Conservation (phyloP, 768 basidiomycete species). For the Suillus paluster region DNA sequence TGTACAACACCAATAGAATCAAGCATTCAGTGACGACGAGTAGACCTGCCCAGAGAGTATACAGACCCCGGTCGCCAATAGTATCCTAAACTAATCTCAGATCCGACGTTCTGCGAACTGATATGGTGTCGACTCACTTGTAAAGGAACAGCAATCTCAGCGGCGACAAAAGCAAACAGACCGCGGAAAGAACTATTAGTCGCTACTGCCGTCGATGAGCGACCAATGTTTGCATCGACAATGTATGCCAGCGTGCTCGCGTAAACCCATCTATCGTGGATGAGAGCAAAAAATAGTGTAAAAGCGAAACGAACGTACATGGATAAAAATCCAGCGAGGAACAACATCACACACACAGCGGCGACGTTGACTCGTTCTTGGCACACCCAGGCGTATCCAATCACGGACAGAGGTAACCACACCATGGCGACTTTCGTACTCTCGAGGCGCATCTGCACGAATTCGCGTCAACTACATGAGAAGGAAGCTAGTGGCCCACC, state of each 20-base stretch:
- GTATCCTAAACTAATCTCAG: too few species aligned
- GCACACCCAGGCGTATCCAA: constrained; percentile 81
- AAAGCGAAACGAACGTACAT: too few species aligned
- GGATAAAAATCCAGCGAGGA: constrained; percentile 42
- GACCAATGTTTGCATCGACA: constrained; percentile 81
- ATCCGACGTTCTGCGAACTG: too few species aligned
- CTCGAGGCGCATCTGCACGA: constrained; percentile 23
- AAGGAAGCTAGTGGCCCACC: constrained; percentile 42
- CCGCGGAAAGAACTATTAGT: constrained; percentile 81
- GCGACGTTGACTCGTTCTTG: constrained; percentile 66
- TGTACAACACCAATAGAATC: too few species aligned
- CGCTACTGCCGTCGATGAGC: constrained; percentile 78
- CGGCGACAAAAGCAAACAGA: constrained; percentile 35
- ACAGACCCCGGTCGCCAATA: too few species aligned
- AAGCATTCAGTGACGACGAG: too few species aligned
- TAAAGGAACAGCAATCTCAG: constrained; percentile 66
- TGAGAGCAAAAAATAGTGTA: too few species aligned
- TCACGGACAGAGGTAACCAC: constrained; percentile 55
- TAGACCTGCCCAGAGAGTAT: too few species aligned
- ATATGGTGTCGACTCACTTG: constrained; percentile 37
- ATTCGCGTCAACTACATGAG: constrained; percentile 64
- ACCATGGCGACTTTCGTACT: constrained; percentile 64
- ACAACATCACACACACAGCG: constrained; percentile 74
- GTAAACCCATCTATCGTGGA: constrained; percentile 53
- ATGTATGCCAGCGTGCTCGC: constrained; percentile 38